Evolutionary conservation across 805 yeast species (phyloP).

Genomic region (Sugiyamaella marilandica): DNA sequence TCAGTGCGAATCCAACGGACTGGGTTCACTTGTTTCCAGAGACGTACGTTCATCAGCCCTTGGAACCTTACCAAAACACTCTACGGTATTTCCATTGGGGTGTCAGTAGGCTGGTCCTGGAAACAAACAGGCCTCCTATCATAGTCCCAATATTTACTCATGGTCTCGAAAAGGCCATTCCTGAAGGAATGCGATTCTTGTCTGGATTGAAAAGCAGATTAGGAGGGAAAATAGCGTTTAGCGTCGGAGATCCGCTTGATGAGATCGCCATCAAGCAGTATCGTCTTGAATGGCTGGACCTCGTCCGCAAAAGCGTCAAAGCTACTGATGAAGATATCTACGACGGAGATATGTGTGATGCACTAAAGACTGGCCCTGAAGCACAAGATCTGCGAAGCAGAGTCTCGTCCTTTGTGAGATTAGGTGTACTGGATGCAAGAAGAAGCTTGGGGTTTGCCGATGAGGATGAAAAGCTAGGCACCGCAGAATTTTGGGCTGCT

Average conservation of each 20-base stretch:
- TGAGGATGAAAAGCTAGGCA: constrained; percentile 66
- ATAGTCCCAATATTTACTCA: constrained; percentile 79
- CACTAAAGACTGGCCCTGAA: constrained; percentile 56
- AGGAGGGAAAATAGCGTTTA: constrained; percentile 63
- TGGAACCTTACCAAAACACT: constrained; percentile 67
- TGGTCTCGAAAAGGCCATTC: constrained; percentile 84
- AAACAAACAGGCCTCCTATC: constrained; percentile 76
- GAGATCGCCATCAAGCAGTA: constrained; percentile 55
- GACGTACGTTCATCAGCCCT: constrained; percentile 78
- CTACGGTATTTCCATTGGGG: constrained; percentile 98
- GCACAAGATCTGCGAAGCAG: constrained; percentile 64
- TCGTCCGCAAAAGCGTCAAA: constrained; percentile 50
- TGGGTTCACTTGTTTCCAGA: constrained; percentile 97
- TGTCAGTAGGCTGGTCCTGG: constrained; percentile 74
- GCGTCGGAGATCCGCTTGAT: constrained; percentile 66
- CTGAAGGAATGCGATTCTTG: constrained; percentile 56
- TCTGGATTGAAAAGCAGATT: constrained; percentile 50
- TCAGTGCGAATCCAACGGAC: constrained; percentile 5
- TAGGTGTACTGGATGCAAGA: constrained; percentile 42
- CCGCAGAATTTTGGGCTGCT: constrained; percentile 64
- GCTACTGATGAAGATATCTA: not conserved
- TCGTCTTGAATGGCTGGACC: constrained; percentile 63
- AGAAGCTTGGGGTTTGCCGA: constrained; percentile 33
- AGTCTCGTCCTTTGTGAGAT: constrained; percentile 65
- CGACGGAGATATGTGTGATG: constrained; percentile 52